Evolutionary conservation across 495 filamentous ascomycete species (phyloP), one percentile per base, ranked within the genome.

Genomic region (Mycothermus thermophilus): DNA sequence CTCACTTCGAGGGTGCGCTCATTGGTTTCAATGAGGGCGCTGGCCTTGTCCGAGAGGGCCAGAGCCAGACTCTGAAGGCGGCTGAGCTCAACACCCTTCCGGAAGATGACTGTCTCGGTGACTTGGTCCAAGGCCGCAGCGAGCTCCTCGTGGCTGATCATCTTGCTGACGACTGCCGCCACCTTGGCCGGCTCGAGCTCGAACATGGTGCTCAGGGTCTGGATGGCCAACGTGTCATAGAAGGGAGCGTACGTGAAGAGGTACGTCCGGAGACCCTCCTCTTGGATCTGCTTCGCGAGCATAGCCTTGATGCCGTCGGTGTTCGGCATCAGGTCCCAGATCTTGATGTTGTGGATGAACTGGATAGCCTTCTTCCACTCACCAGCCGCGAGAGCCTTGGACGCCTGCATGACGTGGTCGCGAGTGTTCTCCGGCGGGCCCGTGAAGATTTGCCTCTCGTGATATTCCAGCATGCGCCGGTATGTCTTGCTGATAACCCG

Each of bases 171-270:
- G 39, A 99, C 74, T n/a, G 90, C 84, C 8, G 79, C 65, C 21
- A 93, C 88, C 69, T 93, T 96, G 60, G 78, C 77, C 44, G 80
- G 69, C 21, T 81, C 67, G 3, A 99, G 79, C 54, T 96, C 88
- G 61, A 99, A 99, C 90, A 99, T 96, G 33, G 66, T 71, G 30
- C 84, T 79, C 35, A 99, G 70, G 2, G 84, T 85, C 41, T 66
- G 63, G 51, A 96, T 67, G 41, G 84, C 77, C 33, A 99, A 74
- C 22, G 90, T 99, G 60, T 96, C 90, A 66, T 99, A 99, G 71
- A 88, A 99, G 32, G 90, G 90, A 27, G 90, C 90, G 59, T 99
- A 99, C 34, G 90, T 99, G 73, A 99, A 96, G 47, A 99, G 83
- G 60, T 99, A 99, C 33, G 90, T 99, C 36, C 92, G 74, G 33